Base-by-base conservation (phyloP, 2,329 filamentous ascomycete genomes). In the Cercospora nicotianae region DNA sequence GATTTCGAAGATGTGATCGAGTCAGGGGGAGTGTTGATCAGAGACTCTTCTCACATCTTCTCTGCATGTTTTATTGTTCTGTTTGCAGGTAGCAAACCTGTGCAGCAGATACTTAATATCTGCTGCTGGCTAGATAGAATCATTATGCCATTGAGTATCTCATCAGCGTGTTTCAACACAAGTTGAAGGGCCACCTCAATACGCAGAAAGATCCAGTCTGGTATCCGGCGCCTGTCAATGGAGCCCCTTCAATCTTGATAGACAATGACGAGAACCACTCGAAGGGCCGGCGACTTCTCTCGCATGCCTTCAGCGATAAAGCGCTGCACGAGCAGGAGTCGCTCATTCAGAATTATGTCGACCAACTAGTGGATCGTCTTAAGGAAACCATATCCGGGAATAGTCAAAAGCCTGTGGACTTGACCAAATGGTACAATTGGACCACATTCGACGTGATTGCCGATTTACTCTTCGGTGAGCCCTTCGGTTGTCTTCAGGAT, bases 231-330 rank as follows among this genome's bases (percentile, higher is more conserved):
- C 75, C 79, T 0, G n/a, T 73, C 13, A 79, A 79, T 53, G 76
- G 76, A 5, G 71, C 68, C 1, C 72, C 70, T 16, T 75, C 73
- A 10, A 73, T 80, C 61, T 64, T 79, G 48, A 67, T 64, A 45
- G 73, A 81, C 7, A 75, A 79, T 18, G 78, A 82, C 62, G 73
- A 76, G 18, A 72, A 77, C 65, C 81, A 83, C 72, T 75, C 77
- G 5, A 75, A 81, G 23, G 76, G 78, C 64, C 74, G 81, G 36
- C 75, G 80, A 33, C 73, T 80, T 10, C 75, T 83, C 1, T 74
- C 79, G 0, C 77, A 81, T 57, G 79, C 80, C 2, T 83, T 84
- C 68, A 79, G 77, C 26, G 81, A 82, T 51, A 79, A 79, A 60
- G 81, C 80, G 0, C 69, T 84, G 20, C 74, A 75, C 3, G 74